Conservation (phyloP, 192 early-diverging fungal species). For the Coemansia sp. region DNA sequence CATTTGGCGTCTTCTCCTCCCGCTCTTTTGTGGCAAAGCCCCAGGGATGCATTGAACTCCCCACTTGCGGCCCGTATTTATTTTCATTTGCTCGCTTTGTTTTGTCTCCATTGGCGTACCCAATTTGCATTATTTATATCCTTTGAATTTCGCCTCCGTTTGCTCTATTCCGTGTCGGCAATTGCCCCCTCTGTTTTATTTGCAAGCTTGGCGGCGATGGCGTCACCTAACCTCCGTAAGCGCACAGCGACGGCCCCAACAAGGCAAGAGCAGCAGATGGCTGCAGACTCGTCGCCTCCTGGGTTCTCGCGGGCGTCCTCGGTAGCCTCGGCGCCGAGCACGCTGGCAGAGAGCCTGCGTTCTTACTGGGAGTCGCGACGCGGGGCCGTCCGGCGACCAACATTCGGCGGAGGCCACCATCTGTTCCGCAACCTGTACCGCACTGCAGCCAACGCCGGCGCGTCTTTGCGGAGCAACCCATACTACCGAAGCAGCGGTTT, state of each 20-base stretch:
- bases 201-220: too few relatives aligned
- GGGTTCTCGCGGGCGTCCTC: slow-evolving; percentile 29
- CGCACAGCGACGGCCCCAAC: slow-evolving; percentile 11
- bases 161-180: too few relatives aligned
- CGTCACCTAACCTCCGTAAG: background rate
- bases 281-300: slow-evolving; percentile 4
- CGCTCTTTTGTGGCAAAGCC: too few relatives aligned
- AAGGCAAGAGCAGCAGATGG: slow-evolving; percentile 1
- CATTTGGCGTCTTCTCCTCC: too few relatives aligned
- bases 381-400: slow-evolving; percentile 9
- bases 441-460: slow-evolving; percentile 2
- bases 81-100: too few relatives aligned
- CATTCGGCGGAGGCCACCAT: background rate
- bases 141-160: background rate
- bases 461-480: background rate
- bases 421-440: slow-evolving; percentile 35
- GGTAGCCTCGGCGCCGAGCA: slow-evolving; percentile 36
- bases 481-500: background rate
- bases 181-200: too few relatives aligned
- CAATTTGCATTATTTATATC: background rate
- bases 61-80: too few relatives aligned
- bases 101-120: background rate
- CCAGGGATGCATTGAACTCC: too few relatives aligned
- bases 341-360: slow-evolving; percentile 40
- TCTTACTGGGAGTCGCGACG: slow-evolving; percentile 45